phyloP scores from a whole-genome alignment of 805 yeast genomes.

The Candida germanica region DNA sequence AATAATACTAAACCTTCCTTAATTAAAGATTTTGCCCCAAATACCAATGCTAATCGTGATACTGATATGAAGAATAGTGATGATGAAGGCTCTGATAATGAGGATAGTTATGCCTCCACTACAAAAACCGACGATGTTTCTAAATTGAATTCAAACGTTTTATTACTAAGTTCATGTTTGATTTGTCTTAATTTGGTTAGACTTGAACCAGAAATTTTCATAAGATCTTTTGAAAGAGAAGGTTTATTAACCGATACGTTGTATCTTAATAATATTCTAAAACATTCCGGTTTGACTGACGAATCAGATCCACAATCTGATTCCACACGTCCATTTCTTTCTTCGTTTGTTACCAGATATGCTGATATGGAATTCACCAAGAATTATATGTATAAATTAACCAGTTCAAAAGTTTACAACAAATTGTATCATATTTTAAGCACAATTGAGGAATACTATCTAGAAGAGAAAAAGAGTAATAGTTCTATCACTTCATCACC shows the following conservation, averaged over 20 bases:
- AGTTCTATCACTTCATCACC: background rate
- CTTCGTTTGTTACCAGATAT: conserved; percentile 21
- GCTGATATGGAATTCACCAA: conserved; percentile 30
- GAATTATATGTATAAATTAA: conserved; percentile 20
- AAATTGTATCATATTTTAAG: conserved; percentile 16
- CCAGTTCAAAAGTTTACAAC: conserved; percentile 15
- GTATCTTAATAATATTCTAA: conserved; percentile 25
- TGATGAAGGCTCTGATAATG: conserved; percentile 3
- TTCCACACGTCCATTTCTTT: conserved; percentile 10
- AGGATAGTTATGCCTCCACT: background rate
- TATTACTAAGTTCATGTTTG: conserved; percentile 45
- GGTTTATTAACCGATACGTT: conserved; percentile 61
- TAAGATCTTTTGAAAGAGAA: conserved; percentile 59
- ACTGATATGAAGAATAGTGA: conserved; percentile 4
- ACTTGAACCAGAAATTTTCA: conserved; percentile 23
- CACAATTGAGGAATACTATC: conserved; percentile 27
- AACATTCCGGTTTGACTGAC: conserved; percentile 7
- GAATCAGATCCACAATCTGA: conserved; percentile 15
- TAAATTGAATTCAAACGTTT: conserved; percentile 31
- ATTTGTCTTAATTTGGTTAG: conserved; percentile 11
- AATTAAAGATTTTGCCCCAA: conserved; percentile 10
- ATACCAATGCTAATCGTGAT: conserved; percentile 4
- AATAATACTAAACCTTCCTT: conserved; percentile 47
- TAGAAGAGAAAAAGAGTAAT: background rate
- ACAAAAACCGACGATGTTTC: conserved; percentile 14